A percentile compares a stretch with the other conserved stretches of the same genome.
Conservation (phyloP, 1,139 yeast genomes). For the Yamadazyma membranifaciens region DNA sequence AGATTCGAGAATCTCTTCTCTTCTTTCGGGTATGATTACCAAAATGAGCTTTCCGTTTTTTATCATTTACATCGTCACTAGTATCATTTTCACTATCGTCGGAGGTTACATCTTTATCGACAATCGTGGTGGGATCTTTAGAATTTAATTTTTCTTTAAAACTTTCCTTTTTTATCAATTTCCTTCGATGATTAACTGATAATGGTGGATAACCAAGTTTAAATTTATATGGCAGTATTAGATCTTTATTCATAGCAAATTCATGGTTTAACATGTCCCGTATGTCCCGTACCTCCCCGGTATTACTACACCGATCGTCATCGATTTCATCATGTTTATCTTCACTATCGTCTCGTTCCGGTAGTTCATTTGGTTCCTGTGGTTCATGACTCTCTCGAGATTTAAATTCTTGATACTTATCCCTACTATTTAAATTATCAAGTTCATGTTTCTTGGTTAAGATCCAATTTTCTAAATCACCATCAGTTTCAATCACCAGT, state of each 20-base stretch:
- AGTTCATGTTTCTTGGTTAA: conserved; percentile 49
- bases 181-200: conserved; percentile 28
- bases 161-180: background rate
- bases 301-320: background rate
- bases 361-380: background rate
- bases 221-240: conserved; percentile 36
- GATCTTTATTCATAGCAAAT: conserved; percentile 32
- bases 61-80: conserved; percentile 7
- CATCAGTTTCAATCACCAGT: conserved; percentile 42
- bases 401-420: background rate
- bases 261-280: conserved; percentile 25
- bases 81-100: background rate
- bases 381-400: conserved; percentile 7
- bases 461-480: conserved; percentile 55
- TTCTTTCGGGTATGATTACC: background rate
- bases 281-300: background rate
- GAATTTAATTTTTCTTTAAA: background rate
- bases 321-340: background rate
- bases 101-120: background rate
- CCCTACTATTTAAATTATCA: conserved; percentile 17
- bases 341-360: background rate
- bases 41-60: conserved; percentile 6
- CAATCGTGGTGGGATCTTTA: background rate
- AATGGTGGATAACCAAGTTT: conserved; percentile 47
- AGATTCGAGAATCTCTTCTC: conserved; percentile 4